Evolutionary conservation across 805 yeast genomes (phyloP).

Genomic region (Saturnispora zaruensis): DNA sequence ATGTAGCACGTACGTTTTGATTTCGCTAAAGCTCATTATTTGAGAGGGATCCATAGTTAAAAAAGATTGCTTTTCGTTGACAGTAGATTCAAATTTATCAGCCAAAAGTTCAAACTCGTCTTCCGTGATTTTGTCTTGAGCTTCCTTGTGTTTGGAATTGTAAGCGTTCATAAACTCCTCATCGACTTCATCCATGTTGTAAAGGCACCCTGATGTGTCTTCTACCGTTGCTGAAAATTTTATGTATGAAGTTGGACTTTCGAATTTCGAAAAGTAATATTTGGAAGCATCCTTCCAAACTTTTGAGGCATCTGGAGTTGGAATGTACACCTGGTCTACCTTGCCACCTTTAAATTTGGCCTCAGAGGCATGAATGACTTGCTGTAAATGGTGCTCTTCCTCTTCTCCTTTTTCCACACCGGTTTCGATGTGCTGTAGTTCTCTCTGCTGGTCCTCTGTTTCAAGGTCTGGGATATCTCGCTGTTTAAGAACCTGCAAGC

Average conservation of each 20-base stretch:
- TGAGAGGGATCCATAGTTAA: conserved; percentile 69
- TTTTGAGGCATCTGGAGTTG: conserved; percentile 91
- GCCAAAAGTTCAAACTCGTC: conserved; percentile 79
- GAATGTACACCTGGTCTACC: conserved; percentile 65
- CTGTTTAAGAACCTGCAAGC: conserved; percentile 67
- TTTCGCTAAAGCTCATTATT: conserved; percentile 60
- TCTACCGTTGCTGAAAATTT: conserved; percentile 94
- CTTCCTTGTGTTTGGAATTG: conserved; percentile 28
- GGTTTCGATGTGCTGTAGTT: conserved; percentile 82
- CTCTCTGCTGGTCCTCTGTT: conserved; percentile 73
- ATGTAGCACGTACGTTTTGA: conserved; percentile 42
- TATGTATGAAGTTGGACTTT: conserved; percentile 70
- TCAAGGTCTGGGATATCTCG: conserved; percentile 76
- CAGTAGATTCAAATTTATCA: conserved; percentile 62
- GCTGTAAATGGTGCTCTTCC: conserved; percentile 91
- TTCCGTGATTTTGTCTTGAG: conserved; percentile 44
- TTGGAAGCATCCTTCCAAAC: conserved; percentile 70
- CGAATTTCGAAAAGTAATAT: conserved; percentile 60
- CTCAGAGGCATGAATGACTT: conserved; percentile 75
- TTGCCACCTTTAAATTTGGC: conserved; percentile 49
- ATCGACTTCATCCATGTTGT: conserved; percentile 86
- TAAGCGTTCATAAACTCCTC: conserved; percentile 50
- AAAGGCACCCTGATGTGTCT: conserved; percentile 79
- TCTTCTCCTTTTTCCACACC: conserved; percentile 98
- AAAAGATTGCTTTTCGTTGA: conserved; percentile 81